Evolutionary conservation across 306 rosid species (phyloP), one percentile per base, ranked within the genome.

Genomic region (Inga laurina): DNA sequence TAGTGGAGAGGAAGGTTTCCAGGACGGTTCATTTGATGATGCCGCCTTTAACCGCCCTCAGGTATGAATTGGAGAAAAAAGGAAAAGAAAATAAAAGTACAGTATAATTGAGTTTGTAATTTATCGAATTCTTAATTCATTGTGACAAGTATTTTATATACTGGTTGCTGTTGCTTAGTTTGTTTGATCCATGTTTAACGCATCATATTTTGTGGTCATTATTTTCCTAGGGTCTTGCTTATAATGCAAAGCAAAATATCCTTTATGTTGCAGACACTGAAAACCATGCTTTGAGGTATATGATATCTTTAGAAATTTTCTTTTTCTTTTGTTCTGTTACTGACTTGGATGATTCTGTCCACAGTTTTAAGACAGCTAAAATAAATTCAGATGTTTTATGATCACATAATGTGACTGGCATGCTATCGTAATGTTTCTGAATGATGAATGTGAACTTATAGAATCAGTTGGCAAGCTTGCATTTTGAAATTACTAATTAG

Each of bases 231-330:
- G 99, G 99, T 81, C 90, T 95, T 85, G 96, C 96, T 83, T 95
- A 95, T 87, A 95, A 92, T 88, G 87, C 96, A 78, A 95, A 88
- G 93, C 88, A 90, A 86, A 95, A 93, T 83, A 66, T 88, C 79
- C 97, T 95, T 72, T 95, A 95, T 84, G 97, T 95, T 62, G 98
- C 99, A 46, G 98, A 95, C 84, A 93, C 99, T 18, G 98, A 93
- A 88, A 95, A 95, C 85, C 99, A 95, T 90, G 97, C 99, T 86
- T 85, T 95, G 85, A 95, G 99, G 99, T 95, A 90, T 24, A 30
- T 51, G 45, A 82, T 70, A 77, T 75, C 76, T 88, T 79, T 79
- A 79, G 79, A 79, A 85, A 5, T 19, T 39, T 69, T 69, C 14
- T 19, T 39, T 37, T 57, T 32, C 39, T 62, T 4, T 77, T 54